Base-by-base conservation (phyloP, 345 rosid genomes). In the Lepidium didymum region DNA sequence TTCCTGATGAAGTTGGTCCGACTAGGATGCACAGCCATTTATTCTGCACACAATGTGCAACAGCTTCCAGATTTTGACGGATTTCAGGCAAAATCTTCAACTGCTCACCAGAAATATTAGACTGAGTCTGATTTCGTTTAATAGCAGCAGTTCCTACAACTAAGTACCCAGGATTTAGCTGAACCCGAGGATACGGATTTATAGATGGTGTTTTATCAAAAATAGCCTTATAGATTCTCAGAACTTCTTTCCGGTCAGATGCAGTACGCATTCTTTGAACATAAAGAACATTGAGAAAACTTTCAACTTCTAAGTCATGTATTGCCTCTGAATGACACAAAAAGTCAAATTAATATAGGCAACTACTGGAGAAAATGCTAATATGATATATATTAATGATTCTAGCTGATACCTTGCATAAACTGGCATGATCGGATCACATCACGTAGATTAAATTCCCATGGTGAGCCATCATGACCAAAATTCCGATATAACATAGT, bases 381-480 rank as follows among this genome's bases (percentile, higher is more conserved):
- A 25, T 56, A 54, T 10, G 60, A 51, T 36, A 37, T 33, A 58
- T 16, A 41, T 13, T 49, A 44, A 50, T 31, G 23, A 75, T 59
- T 56, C 46, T 36, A 56, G 38, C 74, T 53, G 74, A 7, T 46
- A 90, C 98, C 94, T 88, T 81, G 75, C 56, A 88, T 75, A 43
- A 93, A 79, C 74, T 91, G 83, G 73, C 97, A 93, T 16, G 98
- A 93, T 70, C 98, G 80, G 38, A 83, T 82, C 64, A 93, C 91
- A 75, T 93, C 98, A 41, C 97, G 97, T 78, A 93, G 77, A 79
- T 93, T 93, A 73, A 93, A 93, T 81, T 93, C 98, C 98, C 98
- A 93, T 16, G 98, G 98, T 19, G 96, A 84, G 58, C 98, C 98
- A 85, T 83, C 84, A 25, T 87, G 96, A 52, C 80, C 98, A 56